Percentiles rank a stretch among this genome's conserved stretches.
These are phyloP conservation scores for Ascochyta rabiei DNA, from an alignment of 2,329 filamentous ascomycete species.

Conservation along the genomic window DNA sequence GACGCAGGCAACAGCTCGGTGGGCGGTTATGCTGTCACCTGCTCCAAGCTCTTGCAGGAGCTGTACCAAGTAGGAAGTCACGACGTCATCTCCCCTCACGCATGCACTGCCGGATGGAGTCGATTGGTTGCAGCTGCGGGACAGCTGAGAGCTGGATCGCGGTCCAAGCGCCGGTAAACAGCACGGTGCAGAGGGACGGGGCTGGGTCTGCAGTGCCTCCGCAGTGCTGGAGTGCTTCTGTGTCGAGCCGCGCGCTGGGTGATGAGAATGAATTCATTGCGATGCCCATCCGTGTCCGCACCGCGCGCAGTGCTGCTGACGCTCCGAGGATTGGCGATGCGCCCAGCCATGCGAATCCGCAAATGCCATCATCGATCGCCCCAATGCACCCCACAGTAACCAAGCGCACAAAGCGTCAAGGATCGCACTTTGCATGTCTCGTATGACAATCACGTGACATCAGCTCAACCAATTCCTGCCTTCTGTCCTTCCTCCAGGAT, in stretches of 20 bases:
- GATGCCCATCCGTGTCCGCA: background rate
- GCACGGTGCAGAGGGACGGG: slow-evolving; percentile 11
- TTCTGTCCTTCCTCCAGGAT: slow-evolving; percentile 1
- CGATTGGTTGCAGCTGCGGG: slow-evolving; percentile 25
- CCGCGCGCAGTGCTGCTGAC: background rate
- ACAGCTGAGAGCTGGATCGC: slow-evolving; percentile 13
- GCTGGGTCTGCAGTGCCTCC: background rate
- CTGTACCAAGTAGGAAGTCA: slow-evolving; percentile 34
- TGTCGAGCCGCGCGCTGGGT: background rate
- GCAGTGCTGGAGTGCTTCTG: background rate
- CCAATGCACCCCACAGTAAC: slow-evolving; percentile 16
- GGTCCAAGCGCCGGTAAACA: slow-evolving; percentile 13
- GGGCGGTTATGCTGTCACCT: slow-evolving; percentile 30
- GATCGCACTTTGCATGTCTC: slow-evolving; percentile 12
- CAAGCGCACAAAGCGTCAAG: slow-evolving; percentile 11
- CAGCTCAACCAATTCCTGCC: slow-evolving; percentile 10
- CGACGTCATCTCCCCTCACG: slow-evolving; percentile 39
- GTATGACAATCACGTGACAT: slow-evolving; percentile 18
- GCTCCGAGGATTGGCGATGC: background rate
- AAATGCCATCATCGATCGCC: slow-evolving; percentile 18
- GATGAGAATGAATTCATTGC: background rate
- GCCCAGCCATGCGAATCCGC: slow-evolving; percentile 10
- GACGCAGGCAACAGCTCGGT: slow-evolving; percentile 27
- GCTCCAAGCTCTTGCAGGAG: slow-evolving; percentile 32
- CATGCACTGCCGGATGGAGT: slow-evolving; percentile 17